Evolutionary conservation across 163 green algal genomes (phyloP).

Genomic region (Scenedesmus sp.): DNA sequence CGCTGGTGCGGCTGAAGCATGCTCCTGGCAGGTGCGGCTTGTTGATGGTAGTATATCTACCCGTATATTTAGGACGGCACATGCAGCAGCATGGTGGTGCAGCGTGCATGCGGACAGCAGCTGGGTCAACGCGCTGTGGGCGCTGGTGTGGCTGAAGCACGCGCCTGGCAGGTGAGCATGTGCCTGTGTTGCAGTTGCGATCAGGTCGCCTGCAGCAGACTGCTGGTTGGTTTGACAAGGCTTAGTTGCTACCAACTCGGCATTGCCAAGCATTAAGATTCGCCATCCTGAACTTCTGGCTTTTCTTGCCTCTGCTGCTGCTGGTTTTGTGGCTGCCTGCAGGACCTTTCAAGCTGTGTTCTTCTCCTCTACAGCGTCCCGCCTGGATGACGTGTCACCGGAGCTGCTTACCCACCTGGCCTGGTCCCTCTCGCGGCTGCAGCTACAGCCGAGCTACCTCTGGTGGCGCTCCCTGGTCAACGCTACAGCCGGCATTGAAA

Average conservation of each 20-base stretch:
- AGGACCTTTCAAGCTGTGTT: conserved; percentile 16
- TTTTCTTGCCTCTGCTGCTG: neutral
- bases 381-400: conserved; percentile 34
- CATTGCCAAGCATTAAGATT: neutral
- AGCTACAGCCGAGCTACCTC: conserved; percentile 26
- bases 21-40: conserved; percentile 9
- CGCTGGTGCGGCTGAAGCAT: conserved; percentile 34
- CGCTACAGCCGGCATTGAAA: conserved; percentile 4
- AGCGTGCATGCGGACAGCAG: neutral
- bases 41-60: neutral
- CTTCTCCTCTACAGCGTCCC: conserved; percentile 19
- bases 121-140: neutral
- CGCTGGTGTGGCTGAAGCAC: neutral
- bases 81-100: neutral
- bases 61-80: neutral
- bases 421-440: conserved; percentile 18
- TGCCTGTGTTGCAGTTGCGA: no score
- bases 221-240: no score
- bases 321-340: neutral
- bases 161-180: no score
- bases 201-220: no score
- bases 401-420: conserved; percentile 18
- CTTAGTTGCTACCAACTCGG: neutral
- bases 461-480: conserved; percentile 31
- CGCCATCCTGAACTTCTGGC: neutral